Conservation (phyloP, 1,284 basidiomycete genomes). For the Ceratobasidium sp. region DNA sequence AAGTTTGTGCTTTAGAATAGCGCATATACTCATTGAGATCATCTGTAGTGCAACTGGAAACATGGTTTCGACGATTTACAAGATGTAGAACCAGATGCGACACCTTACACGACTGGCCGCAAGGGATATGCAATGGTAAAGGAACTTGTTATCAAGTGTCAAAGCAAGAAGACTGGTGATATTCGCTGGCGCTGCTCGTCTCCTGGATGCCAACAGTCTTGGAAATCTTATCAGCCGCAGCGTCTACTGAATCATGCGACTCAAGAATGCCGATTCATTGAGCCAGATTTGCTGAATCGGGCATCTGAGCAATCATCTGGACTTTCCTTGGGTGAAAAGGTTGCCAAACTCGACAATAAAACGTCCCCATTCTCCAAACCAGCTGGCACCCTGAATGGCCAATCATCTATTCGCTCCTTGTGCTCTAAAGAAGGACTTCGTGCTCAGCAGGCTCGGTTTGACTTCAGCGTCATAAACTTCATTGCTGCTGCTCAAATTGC, state of each 20-base stretch:
- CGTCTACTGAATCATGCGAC: slow-evolving; percentile 4
- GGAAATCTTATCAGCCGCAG: background rate
- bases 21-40: too few relatives aligned
- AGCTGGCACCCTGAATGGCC: too few relatives aligned
- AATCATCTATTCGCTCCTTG: background rate
- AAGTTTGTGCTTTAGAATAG: too few relatives aligned
- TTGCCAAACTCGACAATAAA: background rate
- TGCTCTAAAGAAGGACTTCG: background rate
- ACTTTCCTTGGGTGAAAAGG: slow-evolving; percentile 4
- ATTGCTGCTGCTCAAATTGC: background rate
- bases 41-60: background rate
- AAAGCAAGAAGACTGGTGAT: background rate
- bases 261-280: slow-evolving; percentile 14
- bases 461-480: slow-evolving; percentile 12
- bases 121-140: too few relatives aligned
- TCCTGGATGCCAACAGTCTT: slow-evolving; percentile 24
- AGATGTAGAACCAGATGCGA: background rate
- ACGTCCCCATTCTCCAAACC: too few relatives aligned
- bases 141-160: too few relatives aligned
- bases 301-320: background rate
- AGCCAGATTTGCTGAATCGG: background rate
- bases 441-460: slow-evolving; percentile 22
- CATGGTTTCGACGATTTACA: background rate
- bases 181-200: slow-evolving; percentile 2
- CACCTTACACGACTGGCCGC: too few relatives aligned